Evolutionary conservation across 768 basidiomycete species (phyloP).

Genomic region (Leccinum fibrillosum): DNA sequence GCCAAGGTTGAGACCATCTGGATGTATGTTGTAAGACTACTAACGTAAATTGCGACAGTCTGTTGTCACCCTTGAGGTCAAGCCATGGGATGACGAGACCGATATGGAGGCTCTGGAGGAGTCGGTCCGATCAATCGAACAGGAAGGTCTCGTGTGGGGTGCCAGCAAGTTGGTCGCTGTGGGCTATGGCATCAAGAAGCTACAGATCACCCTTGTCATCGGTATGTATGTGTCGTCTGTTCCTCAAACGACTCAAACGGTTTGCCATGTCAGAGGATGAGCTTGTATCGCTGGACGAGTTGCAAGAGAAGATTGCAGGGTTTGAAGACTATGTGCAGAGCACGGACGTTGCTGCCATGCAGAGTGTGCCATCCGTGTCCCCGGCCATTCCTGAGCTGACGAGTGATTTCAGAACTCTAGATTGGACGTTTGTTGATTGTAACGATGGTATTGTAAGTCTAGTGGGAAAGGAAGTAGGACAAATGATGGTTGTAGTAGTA

Average conservation of each 20-base stretch:
- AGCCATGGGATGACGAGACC: conserved; percentile 99
- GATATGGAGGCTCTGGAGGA: conserved; percentile 88
- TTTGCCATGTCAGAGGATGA: conserved; percentile 73
- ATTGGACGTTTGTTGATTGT: not conserved
- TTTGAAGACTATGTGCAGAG: conserved; percentile 91
- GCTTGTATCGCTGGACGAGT: conserved; percentile 86
- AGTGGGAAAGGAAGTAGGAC: conserved; percentile 3
- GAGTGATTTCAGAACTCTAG: conserved; percentile 22
- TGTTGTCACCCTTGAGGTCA: conserved; percentile 96
- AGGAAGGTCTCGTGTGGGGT: conserved; percentile 95
- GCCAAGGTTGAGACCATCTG: conserved; percentile 64
- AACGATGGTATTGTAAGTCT: conserved; percentile 6
- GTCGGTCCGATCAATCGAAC: conserved; percentile 79
- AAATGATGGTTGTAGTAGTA: conserved; percentile 9
- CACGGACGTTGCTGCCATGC: conserved; percentile 90
- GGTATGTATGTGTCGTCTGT: conserved; percentile 34
- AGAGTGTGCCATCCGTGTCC: conserved; percentile 49
- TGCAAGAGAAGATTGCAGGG: conserved; percentile 86
- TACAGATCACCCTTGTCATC: conserved; percentile 67
- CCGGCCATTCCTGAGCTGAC: not conserved
- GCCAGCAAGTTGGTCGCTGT: conserved; percentile 88
- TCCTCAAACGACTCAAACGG: not conserved
- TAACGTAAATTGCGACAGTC: conserved; percentile 57
- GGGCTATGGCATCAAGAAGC: conserved; percentile 92
- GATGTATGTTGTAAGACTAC: conserved; percentile 6